These are phyloP conservation scores for Grigorovia yakushimaensis DNA, from an alignment of 805 yeast genomes.

Conservation along the genomic window DNA sequence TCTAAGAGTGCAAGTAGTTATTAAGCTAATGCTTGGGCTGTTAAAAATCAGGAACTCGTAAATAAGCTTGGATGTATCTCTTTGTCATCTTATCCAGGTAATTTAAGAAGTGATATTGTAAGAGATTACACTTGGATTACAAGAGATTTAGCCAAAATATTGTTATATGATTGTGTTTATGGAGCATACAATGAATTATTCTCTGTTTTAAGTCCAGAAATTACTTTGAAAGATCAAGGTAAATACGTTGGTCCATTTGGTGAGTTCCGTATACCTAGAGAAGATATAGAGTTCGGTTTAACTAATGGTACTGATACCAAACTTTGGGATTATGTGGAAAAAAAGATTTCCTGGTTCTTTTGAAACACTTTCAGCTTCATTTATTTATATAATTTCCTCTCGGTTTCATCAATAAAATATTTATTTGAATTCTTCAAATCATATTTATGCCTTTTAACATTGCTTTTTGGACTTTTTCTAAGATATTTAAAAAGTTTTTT, in stretches of 20 bases:
- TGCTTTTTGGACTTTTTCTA: too few species aligned
- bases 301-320: conserved; percentile 21
- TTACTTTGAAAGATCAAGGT: conserved; percentile 25
- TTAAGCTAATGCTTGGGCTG: conserved; percentile 31
- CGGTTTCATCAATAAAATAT: too few species aligned
- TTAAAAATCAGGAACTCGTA: conserved; percentile 16
- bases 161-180: conserved; percentile 10
- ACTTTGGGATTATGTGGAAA: conserved; percentile 20
- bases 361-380: too few species aligned
- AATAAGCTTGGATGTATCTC: conserved; percentile 24
- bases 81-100: conserved; percentile 32
- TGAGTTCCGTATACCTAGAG: conserved; percentile 22
- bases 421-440: too few species aligned
- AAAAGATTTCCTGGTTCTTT: conserved; percentile 3
- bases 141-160: conserved; percentile 5
- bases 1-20: conserved; percentile 30
- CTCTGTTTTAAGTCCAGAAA: conserved; percentile 29
- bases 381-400: too few species aligned
- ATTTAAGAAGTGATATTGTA: conserved; percentile 25
- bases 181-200: conserved; percentile 34
- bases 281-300: conserved; percentile 19
- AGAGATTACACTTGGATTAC: conserved; percentile 15
- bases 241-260: conserved; percentile 32
- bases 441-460: too few species aligned
- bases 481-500: too few species aligned